Conservation (phyloP, 164 flowering plant species). For the Piper longum region DNA sequence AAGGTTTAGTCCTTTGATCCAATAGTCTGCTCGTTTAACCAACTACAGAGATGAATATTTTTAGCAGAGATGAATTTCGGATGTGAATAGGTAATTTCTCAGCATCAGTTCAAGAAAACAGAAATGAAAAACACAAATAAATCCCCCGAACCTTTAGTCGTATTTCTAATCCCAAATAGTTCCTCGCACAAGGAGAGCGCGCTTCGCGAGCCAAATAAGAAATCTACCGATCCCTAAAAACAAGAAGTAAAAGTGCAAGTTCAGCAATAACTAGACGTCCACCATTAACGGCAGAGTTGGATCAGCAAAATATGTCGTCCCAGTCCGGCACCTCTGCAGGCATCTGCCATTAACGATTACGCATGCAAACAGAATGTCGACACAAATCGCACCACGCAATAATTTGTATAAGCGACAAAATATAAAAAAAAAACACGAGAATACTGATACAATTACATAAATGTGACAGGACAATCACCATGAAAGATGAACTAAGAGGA, state of each 20-base stretch:
- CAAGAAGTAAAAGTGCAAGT: slow-evolving; percentile 5
- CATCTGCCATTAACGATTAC: slow-evolving; percentile 16
- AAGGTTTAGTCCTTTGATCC: slow-evolving; percentile 67
- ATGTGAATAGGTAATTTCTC: too few species aligned
- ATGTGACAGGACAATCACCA: slow-evolving; percentile 20
- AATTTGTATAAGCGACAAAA: neutral
- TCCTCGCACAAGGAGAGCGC: slow-evolving; percentile 31
- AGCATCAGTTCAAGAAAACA: neutral
- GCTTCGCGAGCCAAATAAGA: slow-evolving; percentile 85
- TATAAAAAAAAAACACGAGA: neutral
- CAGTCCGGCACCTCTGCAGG: slow-evolving; percentile 60
- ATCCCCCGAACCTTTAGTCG: slow-evolving; percentile 54
- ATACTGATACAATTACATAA: neutral
- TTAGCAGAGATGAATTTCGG: neutral
- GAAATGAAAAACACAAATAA: too few species aligned
- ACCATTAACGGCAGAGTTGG: slow-evolving; percentile 72
- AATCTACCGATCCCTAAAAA: slow-evolving; percentile 93
- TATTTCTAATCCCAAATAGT: slow-evolving; percentile 88
- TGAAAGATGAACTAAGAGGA: slow-evolving; percentile 46
- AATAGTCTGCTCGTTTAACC: slow-evolving; percentile 59
- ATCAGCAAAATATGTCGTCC: slow-evolving; percentile 43
- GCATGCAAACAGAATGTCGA: too few species aligned
- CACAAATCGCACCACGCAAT: neutral
- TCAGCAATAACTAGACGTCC: slow-evolving; percentile 72
- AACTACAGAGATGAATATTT: slow-evolving; percentile 30